Base-by-base conservation (phyloP, 768 basidiomycete species). In the Leucosporidium yakuticum region DNA sequence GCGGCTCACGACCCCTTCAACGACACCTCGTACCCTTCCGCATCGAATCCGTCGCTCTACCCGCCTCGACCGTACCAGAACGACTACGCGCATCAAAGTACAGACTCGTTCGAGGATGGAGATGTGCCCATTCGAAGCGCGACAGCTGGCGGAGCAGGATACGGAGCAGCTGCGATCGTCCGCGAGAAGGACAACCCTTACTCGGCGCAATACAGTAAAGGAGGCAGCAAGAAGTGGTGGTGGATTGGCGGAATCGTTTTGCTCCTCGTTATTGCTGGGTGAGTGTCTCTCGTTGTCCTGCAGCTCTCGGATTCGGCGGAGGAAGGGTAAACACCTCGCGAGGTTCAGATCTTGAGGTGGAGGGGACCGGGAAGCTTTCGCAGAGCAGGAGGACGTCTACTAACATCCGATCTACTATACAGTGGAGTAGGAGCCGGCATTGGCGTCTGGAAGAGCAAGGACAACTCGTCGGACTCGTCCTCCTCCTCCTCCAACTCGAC, bases 171-270 rank as follows among this genome's bases (percentile, higher is more conserved):
- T 44, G 39, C 39, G 39, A 44, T 67, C 12, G 23, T 31, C 23
- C 58, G 67, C 2, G 62, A 68, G 23, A 39, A 8, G 20, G 55
- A 49, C 64, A 72, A 68, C 62, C 67, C 70, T 25, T 72, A 57
- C 63, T 19, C 62, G n/a, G 48, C 49, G 20, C 53, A 55, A 23
- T 68, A 63, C 47, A 60, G 39, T 4, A 5, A 27, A 11, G 32
- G 60, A 2, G 19, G 32, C 25, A 29, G 59, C n/a, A 39, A 62
- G 31, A 63, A 63, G 31, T 66, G 64, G 62, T 27, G 34, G 4
- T 55, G 23, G 12, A 49, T 53, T 29, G 39, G 25, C 7, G 27
- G 34, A 4, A 20, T 27, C 4, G 34, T 39, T 4, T 4, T 65
- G 4, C 17, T 72, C 32, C 58, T 65, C 21, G n/a, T 65, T 8